Evolutionary conservation across 108 stramenopile genomes (phyloP).

Genomic region (Nitzschia inconspicua): DNA sequence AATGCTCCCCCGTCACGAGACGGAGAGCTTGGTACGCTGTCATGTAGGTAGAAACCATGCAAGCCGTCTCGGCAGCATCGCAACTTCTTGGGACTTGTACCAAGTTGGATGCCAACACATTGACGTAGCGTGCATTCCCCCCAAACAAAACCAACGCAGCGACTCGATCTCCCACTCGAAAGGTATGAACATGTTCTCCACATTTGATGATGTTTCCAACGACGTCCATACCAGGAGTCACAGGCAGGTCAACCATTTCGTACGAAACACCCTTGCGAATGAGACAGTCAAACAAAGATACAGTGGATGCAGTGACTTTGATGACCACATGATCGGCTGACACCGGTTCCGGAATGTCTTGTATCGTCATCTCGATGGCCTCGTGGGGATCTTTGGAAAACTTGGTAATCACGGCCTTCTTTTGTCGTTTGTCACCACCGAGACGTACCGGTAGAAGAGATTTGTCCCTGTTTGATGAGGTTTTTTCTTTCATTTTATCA

Average conservation of each 20-base stretch:
- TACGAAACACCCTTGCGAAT: conserved; percentile 49
- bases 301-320: conserved; percentile 60
- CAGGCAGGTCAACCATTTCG: conserved; percentile 39
- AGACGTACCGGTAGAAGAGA: too few species aligned
- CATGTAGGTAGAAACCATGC: conserved; percentile 69
- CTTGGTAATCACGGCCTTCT: conserved; percentile 9
- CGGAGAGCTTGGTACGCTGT: conserved; percentile 51
- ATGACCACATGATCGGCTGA: conserved; percentile 39
- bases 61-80: conserved; percentile 50
- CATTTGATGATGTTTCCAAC: conserved; percentile 48
- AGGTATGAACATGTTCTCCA: conserved; percentile 28
- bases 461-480: too few species aligned
- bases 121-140: conserved; percentile 65
- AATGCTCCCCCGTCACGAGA: conserved; percentile 22
- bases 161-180: conserved; percentile 54
- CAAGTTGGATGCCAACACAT: conserved; percentile 29
- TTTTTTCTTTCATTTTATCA: too few species aligned
- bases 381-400: conserved; percentile 17
- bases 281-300: conserved; percentile 50
- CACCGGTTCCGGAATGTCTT: conserved; percentile 36
- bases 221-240: conserved; percentile 59
- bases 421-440: conserved; percentile 13
- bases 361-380: background rate
- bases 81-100: conserved; percentile 43
- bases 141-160: conserved; percentile 48